A percentile compares a stretch with the other conserved stretches of the same genome.
These are phyloP conservation scores for Russula ochroleuca DNA, from an alignment of 768 basidiomycete genomes.

Conservation along the genomic window DNA sequence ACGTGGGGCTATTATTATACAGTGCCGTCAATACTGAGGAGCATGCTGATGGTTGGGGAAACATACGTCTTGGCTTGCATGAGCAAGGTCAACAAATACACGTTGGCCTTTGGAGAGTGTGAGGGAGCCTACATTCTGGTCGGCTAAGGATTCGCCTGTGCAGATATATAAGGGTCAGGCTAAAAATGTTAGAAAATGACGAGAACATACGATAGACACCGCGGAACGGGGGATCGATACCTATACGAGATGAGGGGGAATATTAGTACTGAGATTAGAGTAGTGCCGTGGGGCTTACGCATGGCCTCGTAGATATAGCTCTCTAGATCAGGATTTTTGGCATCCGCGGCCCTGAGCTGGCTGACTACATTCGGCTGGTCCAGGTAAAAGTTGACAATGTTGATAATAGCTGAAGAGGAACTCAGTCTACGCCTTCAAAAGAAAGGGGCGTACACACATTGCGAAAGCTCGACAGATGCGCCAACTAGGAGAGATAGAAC, in stretches of 20 bases:
- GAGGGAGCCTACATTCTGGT: constrained; percentile 43
- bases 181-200: not conserved
- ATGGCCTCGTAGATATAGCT: constrained; percentile 65
- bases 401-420: constrained; percentile 49
- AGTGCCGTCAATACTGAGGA: constrained; percentile 1
- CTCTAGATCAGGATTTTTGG: constrained; percentile 42
- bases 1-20: constrained; percentile 44
- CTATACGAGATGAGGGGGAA: constrained; percentile 35
- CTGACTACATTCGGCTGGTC: constrained; percentile 37
- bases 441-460: constrained; percentile 43
- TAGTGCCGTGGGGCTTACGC: constrained; percentile 44
- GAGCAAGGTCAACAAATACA: constrained; percentile 58
- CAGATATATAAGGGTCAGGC: not conserved
- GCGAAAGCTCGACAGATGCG: constrained; percentile 61
- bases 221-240: constrained; percentile 67
- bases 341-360: constrained; percentile 37
- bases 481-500: constrained; percentile 68
- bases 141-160: constrained; percentile 46
- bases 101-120: constrained; percentile 46
- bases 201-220: constrained; percentile 56
- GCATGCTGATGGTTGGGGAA: not conserved
- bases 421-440: not conserved
- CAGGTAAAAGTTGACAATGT: constrained; percentile 62
- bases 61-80: constrained; percentile 53
- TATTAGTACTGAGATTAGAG: constrained; percentile 9